These are phyloP conservation scores for Mucor saturninus DNA, from an alignment of 371 early-diverging fungal species.

Conservation along the genomic window DNA sequence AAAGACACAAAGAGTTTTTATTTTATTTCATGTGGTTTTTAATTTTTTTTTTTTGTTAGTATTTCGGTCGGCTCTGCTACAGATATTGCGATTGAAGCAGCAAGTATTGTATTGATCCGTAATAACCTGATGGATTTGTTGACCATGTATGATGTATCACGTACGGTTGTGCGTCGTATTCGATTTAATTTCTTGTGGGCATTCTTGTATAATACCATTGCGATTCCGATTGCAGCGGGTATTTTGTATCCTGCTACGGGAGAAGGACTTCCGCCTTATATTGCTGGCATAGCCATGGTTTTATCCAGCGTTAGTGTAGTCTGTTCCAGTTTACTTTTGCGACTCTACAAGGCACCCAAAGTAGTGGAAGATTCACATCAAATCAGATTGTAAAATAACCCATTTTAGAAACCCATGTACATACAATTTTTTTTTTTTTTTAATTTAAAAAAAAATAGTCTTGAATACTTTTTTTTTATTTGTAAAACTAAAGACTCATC, in stretches of 20 bases:
- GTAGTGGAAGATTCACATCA: constrained; percentile 20
- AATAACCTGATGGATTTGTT: constrained; percentile 73
- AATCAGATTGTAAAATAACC: constrained; percentile 15
- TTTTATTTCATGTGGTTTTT: constrained; percentile 1
- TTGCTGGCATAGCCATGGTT: constrained; percentile 88
- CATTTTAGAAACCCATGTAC: constrained; percentile 14
- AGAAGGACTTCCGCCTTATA: constrained; percentile 65
- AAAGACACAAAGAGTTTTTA: not conserved
- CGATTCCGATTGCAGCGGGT: constrained; percentile 86
- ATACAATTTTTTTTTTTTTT: too few species aligned
- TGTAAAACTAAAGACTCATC: not conserved
- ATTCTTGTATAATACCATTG: constrained; percentile 74
- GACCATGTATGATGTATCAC: constrained; percentile 68
- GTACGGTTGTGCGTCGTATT: constrained; percentile 70
- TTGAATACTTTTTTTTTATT: not conserved
- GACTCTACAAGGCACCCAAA: constrained; percentile 54
- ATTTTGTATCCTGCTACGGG: constrained; percentile 63
- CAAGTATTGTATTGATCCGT: constrained; percentile 74
- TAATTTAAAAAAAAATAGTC: not conserved
- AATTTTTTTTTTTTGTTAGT: constrained; percentile 8
- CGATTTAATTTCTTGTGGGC: constrained; percentile 84
- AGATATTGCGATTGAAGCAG: constrained; percentile 82
- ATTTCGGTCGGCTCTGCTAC: constrained; percentile 78
- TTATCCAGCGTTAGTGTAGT: constrained; percentile 80
- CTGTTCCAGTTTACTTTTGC: constrained; percentile 67